Conservation (phyloP, 78 protist genomes). For the Dictyostelium discoideum region DNA sequence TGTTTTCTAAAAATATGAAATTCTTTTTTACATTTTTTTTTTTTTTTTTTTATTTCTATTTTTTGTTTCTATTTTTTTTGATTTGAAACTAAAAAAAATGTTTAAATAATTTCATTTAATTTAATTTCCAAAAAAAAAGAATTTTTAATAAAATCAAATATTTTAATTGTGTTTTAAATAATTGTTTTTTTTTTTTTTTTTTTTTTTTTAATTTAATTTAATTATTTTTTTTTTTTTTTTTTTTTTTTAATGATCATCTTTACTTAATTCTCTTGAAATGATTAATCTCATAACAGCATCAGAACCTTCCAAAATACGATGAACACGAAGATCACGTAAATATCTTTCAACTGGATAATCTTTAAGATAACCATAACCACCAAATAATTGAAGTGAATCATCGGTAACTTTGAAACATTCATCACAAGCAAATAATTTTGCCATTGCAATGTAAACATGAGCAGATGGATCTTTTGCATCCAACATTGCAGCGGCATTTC, state of each 20-base stretch:
- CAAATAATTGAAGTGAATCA: slow-evolving; percentile 93
- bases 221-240: background rate
- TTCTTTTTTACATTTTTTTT: too few species aligned
- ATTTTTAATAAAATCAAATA: too few species aligned
- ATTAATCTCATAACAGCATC: slow-evolving; percentile 81
- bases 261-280: slow-evolving; percentile 46
- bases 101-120: too few species aligned
- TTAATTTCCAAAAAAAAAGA: too few species aligned
- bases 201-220: background rate
- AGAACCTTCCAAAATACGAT: slow-evolving; percentile 95
- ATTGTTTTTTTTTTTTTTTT: background rate
- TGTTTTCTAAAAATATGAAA: too few species aligned
- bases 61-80: too few species aligned
- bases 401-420: slow-evolving; percentile 78
- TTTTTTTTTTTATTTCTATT: too few species aligned
- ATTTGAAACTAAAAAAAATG: too few species aligned
- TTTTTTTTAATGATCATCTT: slow-evolving; percentile 18
- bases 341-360: slow-evolving; percentile 92
- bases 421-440: slow-evolving; percentile 92
- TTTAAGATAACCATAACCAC: slow-evolving; percentile 96
- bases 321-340: slow-evolving; percentile 96
- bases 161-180: too few species aligned
- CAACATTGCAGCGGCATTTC: slow-evolving; percentile 72
- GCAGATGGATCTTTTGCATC: slow-evolving; percentile 64
- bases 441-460: slow-evolving; percentile 93